These are phyloP conservation scores for Nakaseomyces delphensis DNA, from an alignment of 1,139 yeast species.

Conservation along the genomic window DNA sequence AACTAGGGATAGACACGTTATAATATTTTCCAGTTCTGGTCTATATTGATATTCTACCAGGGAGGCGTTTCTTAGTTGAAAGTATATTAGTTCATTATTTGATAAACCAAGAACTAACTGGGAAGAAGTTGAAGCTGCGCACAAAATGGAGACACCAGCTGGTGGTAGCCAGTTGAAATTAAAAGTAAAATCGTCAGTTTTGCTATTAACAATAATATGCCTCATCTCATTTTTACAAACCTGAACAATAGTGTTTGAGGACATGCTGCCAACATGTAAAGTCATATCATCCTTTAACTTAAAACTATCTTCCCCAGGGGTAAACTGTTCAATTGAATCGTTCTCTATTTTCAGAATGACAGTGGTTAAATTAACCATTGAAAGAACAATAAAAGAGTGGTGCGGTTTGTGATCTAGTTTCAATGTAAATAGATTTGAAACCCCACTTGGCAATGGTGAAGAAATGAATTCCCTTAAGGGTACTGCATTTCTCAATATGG, in stretches of 20 bases:
- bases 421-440: conserved; percentile 25
- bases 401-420: conserved; percentile 39
- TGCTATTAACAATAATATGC: conserved; percentile 41
- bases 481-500: conserved; percentile 18
- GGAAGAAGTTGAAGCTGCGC: conserved; percentile 52
- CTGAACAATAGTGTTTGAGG: conserved; percentile 57
- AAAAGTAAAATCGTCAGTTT: conserved; percentile 13
- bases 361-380: conserved; percentile 19
- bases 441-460: conserved; percentile 24
- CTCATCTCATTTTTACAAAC: conserved; percentile 66
- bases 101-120: conserved; percentile 69
- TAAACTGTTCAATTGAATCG: conserved; percentile 56
- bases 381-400: conserved; percentile 36
- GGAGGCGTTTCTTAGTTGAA: conserved; percentile 52
- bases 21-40: conserved; percentile 45
- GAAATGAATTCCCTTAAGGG: conserved; percentile 20
- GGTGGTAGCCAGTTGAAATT: conserved; percentile 76
- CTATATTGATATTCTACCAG: conserved; percentile 63
- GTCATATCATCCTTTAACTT: conserved; percentile 52
- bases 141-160: conserved; percentile 55
- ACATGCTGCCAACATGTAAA: conserved; percentile 62
- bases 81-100: conserved; percentile 68
- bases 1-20: conserved; percentile 49
- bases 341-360: conserved; percentile 21
- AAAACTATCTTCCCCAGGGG: conserved; percentile 47